A percentile compares a stretch with the other conserved stretches of the same genome.
Evolutionary conservation across 139 green algal species (phyloP).

Genomic region (Penium margaritaceum): DNA sequence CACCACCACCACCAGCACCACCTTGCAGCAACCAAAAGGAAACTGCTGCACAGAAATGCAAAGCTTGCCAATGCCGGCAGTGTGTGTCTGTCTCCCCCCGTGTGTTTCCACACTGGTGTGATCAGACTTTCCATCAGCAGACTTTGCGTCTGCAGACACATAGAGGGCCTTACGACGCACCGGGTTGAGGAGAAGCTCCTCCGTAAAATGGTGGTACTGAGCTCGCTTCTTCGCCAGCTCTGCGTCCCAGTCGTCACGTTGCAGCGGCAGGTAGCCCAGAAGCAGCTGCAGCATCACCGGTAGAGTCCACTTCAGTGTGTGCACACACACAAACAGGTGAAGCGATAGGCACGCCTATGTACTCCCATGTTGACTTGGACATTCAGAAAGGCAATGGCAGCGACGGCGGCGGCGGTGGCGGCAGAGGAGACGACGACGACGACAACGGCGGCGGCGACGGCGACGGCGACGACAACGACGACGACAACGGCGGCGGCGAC

Average conservation of each 20-base stretch:
- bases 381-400: no score
- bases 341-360: no score
- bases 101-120: not conserved
- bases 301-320: no score
- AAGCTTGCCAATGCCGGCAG: not conserved
- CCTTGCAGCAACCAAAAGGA: not conserved
- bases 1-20: not conserved
- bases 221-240: constrained; percentile 58
- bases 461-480: no score
- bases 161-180: constrained; percentile 38
- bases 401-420: no score
- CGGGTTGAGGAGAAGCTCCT: constrained; percentile 78
- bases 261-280: not conserved
- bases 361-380: no score
- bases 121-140: not conserved
- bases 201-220: constrained; percentile 74
- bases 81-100: not conserved
- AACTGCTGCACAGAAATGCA: not conserved
- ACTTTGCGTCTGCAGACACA: not conserved
- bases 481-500: no score
- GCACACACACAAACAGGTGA: no score
- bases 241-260: constrained; percentile 56
- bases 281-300: no score
- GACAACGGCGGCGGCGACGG: no score
- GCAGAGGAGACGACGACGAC: no score